Percentiles rank a stretch among this genome's conserved stretches.
phyloP scores from a whole-genome alignment of 2,329 filamentous ascomycete genomes.

The Aspergillus calidoustus region DNA sequence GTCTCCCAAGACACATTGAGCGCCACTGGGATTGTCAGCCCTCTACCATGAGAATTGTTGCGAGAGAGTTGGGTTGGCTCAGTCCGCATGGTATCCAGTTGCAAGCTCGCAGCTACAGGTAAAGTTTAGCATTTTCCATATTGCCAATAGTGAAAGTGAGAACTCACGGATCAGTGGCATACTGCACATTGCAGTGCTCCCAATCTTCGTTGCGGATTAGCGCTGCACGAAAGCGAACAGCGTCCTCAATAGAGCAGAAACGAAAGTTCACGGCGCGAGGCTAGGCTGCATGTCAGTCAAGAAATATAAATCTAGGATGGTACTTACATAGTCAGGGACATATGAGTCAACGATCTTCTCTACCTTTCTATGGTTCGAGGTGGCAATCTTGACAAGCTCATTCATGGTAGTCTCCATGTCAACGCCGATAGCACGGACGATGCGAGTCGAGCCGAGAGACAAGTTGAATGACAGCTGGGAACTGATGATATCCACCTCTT shows the following conservation, averaged over 20 bases:
- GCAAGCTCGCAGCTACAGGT: slow-evolving; percentile 29
- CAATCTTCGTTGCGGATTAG: slow-evolving; percentile 49
- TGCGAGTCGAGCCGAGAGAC: slow-evolving; percentile 49
- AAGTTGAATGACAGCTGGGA: slow-evolving; percentile 48
- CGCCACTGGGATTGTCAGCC: background rate
- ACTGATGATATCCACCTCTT: slow-evolving; percentile 46
- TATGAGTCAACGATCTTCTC: slow-evolving; percentile 51
- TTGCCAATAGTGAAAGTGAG: background rate
- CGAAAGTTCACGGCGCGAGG: slow-evolving; percentile 52
- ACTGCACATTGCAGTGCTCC: slow-evolving; percentile 52
- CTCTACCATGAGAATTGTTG: background rate
- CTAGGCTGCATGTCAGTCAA: slow-evolving; percentile 32
- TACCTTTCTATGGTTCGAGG: slow-evolving; percentile 46
- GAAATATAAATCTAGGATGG: background rate
- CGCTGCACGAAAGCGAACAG: slow-evolving; percentile 49
- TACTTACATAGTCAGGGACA: slow-evolving; percentile 47
- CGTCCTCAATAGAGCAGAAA: slow-evolving; percentile 53
- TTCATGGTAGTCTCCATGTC: slow-evolving; percentile 45
- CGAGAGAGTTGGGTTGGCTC: background rate
- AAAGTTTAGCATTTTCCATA: slow-evolving; percentile 3
- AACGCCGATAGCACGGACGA: slow-evolving; percentile 50
- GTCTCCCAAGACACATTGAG: background rate
- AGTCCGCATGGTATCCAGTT: slow-evolving; percentile 25
- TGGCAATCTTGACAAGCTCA: slow-evolving; percentile 44
- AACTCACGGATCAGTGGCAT: slow-evolving; percentile 49